Evolutionary conservation across 106 monocot species (phyloP), one percentile per base, ranked within the genome.

Genomic region (Apostasia shenzhenica): DNA sequence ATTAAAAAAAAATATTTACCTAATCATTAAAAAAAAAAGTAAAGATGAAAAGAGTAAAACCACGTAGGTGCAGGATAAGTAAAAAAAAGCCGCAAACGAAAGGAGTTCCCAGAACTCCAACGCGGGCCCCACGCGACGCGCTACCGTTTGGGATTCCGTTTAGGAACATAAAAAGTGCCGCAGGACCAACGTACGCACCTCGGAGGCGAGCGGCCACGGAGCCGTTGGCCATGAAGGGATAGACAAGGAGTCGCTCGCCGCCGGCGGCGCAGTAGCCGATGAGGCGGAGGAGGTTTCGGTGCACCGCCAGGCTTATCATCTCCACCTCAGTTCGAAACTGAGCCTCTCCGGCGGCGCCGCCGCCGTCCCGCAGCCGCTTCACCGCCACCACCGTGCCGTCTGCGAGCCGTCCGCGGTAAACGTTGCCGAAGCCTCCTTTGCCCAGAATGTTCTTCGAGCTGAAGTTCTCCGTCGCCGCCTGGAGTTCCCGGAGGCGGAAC

Each of bases 291-390:
- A 97, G 79, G 74, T 97, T 86, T 0, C 97, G 84, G 77, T 97
- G 97, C 12, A 97, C 89, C 0, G 97, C 89, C 6, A 92, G 81
- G 71, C 97, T 89, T 51, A 97, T 97, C 84, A 97, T 92, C 79
- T 97, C 97, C 49, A 97, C 82, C 71, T 97, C 97, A 8, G 97
- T 97, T 68, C 79, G 62, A 70, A 97, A 97, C 81, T 97, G 97
- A 4, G 84, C 79, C 67, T 97, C 97, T 2, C 86, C 81, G 2
- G 82, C 67, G 1, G 84, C 72, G 14, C 85, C 82, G 41, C 77
- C 84, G 41, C 75, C 86, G 72, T 92, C 97, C 68, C 82, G 86
- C 6, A 97, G 77, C n/a, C 97, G 79, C 75, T 97, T 97, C 57
- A 97, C 92, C 11, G 97, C 97, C 62, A 97, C 86, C 54, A 85